Conservation (phyloP, 2,329 filamentous ascomycete genomes). For the Colletotrichum spinosum region DNA sequence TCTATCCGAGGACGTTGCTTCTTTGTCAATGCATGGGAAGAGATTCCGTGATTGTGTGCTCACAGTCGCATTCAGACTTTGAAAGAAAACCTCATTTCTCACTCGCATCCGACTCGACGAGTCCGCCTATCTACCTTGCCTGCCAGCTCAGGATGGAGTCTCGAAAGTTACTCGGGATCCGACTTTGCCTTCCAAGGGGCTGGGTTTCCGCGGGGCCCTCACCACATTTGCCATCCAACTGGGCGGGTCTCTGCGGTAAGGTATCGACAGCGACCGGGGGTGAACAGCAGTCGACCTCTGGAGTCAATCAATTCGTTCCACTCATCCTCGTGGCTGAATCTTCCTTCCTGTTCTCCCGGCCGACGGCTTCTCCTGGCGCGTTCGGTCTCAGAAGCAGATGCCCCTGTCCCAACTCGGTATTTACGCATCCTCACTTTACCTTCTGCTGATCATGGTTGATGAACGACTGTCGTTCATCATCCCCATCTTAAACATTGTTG, state of each 20-base stretch:
- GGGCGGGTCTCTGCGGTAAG: constrained; percentile 30
- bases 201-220: constrained; percentile 21
- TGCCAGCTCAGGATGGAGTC: too few species aligned
- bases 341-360: constrained; percentile 27
- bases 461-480: neutral
- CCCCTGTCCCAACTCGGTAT: constrained; percentile 5
- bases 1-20: too few species aligned
- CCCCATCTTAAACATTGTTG: too few species aligned
- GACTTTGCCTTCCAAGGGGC: constrained; percentile 26
- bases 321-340: constrained; percentile 29
- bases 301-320: constrained; percentile 36
- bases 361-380: constrained; percentile 31
- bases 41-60: too few species aligned
- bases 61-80: too few species aligned
- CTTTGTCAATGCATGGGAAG: too few species aligned
- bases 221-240: constrained; percentile 22
- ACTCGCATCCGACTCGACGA: too few species aligned
- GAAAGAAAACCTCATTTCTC: too few species aligned
- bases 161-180: constrained; percentile 5
- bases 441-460: neutral
- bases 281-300: constrained; percentile 25
- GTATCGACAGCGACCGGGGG: constrained; percentile 31
- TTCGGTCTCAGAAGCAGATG: constrained; percentile 28
- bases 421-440: constrained; percentile 15
- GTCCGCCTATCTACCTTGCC: too few species aligned